These are phyloP conservation scores for Arabidopsis arenosa DNA, from an alignment of 345 rosid genomes.

Conservation along the genomic window DNA sequence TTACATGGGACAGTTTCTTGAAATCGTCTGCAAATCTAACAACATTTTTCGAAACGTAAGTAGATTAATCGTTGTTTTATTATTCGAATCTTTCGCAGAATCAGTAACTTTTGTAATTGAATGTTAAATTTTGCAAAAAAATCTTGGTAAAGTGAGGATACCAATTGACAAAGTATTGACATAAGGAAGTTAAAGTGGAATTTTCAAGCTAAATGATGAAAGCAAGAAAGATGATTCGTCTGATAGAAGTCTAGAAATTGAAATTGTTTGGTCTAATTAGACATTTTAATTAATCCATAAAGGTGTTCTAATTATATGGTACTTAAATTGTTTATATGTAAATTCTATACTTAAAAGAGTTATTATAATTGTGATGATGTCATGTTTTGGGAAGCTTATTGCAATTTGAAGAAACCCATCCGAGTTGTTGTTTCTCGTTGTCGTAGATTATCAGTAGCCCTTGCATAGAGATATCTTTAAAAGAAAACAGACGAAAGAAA, in stretches of 20 bases:
- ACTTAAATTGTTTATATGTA: neutral
- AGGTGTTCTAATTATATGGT: neutral
- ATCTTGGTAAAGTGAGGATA: constrained; percentile 72
- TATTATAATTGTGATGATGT: neutral
- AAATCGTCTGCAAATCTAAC: constrained; percentile 85
- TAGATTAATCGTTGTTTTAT: neutral
- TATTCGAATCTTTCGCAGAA: neutral
- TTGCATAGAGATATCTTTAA: constrained; percentile 62
- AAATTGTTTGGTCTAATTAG: constrained; percentile 72
- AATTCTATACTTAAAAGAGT: too few species aligned
- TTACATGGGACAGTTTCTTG: constrained; percentile 89
- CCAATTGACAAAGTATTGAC: constrained; percentile 83
- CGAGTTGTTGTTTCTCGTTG: constrained; percentile 68
- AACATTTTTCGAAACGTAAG: constrained; percentile 76
- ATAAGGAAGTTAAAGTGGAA: constrained; percentile 72
- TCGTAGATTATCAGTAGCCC: constrained; percentile 70
- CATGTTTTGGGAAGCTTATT: constrained; percentile 59
- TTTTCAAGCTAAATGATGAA: constrained; percentile 58
- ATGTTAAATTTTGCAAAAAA: constrained; percentile 48
- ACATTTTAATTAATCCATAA: neutral
- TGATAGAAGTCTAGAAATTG: constrained; percentile 66
- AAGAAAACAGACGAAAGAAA: neutral
- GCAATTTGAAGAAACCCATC: constrained; percentile 70
- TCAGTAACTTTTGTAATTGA: neutral
- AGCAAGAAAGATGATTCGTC: constrained; percentile 60